Conservation (phyloP, 768 basidiomycete genomes). For the Hirschioporus abietinus region DNA sequence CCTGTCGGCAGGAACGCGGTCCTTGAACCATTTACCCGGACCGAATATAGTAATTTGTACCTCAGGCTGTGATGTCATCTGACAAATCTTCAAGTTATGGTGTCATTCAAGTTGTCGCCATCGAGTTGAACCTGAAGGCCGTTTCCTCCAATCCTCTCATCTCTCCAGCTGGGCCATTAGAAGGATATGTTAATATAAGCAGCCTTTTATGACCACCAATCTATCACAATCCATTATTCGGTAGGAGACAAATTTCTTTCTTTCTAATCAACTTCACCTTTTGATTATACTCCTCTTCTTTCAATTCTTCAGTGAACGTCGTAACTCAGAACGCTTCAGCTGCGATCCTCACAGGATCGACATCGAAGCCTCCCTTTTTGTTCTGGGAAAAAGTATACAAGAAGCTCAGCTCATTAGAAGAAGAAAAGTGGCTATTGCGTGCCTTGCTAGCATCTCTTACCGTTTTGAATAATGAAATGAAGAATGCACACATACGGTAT, state of each 20-base stretch:
- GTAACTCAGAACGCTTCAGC: conserved; percentile 43
- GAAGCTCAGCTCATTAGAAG: conserved; percentile 54
- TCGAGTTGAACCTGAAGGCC: conserved; percentile 69
- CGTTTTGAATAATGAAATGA: conserved; percentile 47
- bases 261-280: conserved; percentile 7
- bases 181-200: conserved; percentile 77
- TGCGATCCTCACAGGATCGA: conserved; percentile 40
- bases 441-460: conserved; percentile 48
- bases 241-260: conserved; percentile 33
- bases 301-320: conserved; percentile 36
- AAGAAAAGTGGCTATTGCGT: conserved; percentile 73
- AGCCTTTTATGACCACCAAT: conserved; percentile 57
- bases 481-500: conserved; percentile 53
- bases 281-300: conserved; percentile 10
- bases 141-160: conserved; percentile 57
- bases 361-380: conserved; percentile 78
- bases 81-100: too few species aligned
- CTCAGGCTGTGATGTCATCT: too few species aligned
- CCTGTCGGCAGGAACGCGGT: too few species aligned
- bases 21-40: too few species aligned
- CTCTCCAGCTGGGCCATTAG: conserved; percentile 61
- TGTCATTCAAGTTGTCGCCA: too few species aligned
- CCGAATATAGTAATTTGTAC: too few species aligned
- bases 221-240: conserved; percentile 42
- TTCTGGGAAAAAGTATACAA: conserved; percentile 85